Evolutionary conservation across 352 stramenopile species (phyloP), one percentile per base, ranked within the genome.

Genomic region (Phytophthora fragariae): DNA sequence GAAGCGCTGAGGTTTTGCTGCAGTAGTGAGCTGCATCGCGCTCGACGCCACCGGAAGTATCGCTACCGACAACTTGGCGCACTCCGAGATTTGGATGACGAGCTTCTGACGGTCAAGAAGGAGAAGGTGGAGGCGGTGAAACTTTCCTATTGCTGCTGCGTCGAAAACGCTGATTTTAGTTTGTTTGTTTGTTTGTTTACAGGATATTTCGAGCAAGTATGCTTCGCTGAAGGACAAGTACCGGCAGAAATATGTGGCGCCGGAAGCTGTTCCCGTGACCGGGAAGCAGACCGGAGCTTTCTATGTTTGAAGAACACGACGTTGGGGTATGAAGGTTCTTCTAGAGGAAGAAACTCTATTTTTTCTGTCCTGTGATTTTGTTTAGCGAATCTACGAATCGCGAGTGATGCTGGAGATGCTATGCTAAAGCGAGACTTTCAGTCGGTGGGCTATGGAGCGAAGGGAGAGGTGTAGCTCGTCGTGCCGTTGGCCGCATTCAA

Each of bases 201-300:
- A 93, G 86, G 83, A 92, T 49, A 87, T 95, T 68, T 89, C 83
- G 33, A 81, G 49, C 64, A 95, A 93, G 74, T 95, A 92, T 63
- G 73, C 86, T 29, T 72, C 66, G n/a, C 71, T 95, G 39, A 89
- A 87, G 62, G 81, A 91, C 66, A 91, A 90, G 56, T 95, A 95
- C 74, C 80, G 76, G 39, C 88, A 90, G 70, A 95, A 95, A 66
- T 93, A 95, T 67, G 66, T 82, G 27, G 72, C 81, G 3, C 79
- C 75, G 0, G 77, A 88, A 62, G 57, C 78, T 52, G 78, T 68
- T 15, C 63, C 72, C 2, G 73, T 84, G 12, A 66, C 73, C 8
- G 63, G 62, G 21, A 66, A 57, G 21, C 68, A 56, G 8, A 47
- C 27, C 2, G 66, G 63, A 35, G 74, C 65, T 1, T 66, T 90